A percentile compares a stretch with the other conserved stretches of the same genome.
phyloP scores from a whole-genome alignment of 768 basidiomycete genomes.

The Punctularia strigosozonata region DNA sequence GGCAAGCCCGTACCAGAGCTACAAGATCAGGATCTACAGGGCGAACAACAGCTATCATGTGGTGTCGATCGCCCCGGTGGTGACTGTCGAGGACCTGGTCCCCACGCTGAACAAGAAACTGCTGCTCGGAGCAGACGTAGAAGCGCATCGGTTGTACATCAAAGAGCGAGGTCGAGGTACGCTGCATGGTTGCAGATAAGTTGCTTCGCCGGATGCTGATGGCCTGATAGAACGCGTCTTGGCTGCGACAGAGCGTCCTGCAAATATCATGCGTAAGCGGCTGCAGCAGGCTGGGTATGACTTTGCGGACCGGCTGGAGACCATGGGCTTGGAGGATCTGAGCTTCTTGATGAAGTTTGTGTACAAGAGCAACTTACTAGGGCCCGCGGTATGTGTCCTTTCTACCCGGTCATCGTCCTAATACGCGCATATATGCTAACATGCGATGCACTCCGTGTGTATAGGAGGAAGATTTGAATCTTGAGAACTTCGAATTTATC shows the following conservation, averaged over 20 bases:
- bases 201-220: neutral
- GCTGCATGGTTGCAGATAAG: conserved; percentile 12
- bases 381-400: conserved; percentile 39
- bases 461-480: conserved; percentile 63
- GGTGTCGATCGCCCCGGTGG: conserved; percentile 45
- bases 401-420: too few relatives aligned
- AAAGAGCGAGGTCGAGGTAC: conserved; percentile 67
- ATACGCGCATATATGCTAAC: conserved; percentile 1
- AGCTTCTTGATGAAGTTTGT: conserved; percentile 83
- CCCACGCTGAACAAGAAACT: conserved; percentile 49
- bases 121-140: conserved; percentile 33
- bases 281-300: conserved; percentile 87
- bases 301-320: conserved; percentile 64
- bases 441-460: too few relatives aligned
- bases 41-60: conserved; percentile 64
- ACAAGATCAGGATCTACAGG: conserved; percentile 68
- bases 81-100: conserved; percentile 60
- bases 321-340: conserved; percentile 67
- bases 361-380: conserved; percentile 69
- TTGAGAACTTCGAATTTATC: conserved; percentile 64
- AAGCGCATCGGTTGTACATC: conserved; percentile 60
- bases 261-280: conserved; percentile 71
- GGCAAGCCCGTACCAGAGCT: conserved; percentile 23
- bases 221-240: conserved; percentile 63
- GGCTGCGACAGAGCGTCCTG: conserved; percentile 70